Conservation (phyloP, 176 grass and related monocot species). For the Rhipidocladum racemiflorum region DNA sequence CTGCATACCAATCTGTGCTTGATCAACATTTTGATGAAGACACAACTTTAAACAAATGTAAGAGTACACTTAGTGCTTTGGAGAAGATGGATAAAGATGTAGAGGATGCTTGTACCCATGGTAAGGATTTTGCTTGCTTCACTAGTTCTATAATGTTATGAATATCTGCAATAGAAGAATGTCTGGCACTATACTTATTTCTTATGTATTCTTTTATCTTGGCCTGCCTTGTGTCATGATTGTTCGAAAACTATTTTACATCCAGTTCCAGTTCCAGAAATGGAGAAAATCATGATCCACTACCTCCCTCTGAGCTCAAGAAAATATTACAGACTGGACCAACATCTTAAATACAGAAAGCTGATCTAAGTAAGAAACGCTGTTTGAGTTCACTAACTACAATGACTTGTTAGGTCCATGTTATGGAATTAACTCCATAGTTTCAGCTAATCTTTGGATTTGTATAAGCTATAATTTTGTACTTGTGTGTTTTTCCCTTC, state of each 20-base stretch:
- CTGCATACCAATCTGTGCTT: constrained; percentile 69
- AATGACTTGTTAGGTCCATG: background rate
- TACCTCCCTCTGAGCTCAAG: background rate
- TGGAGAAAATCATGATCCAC: background rate
- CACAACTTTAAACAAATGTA: constrained; percentile 70
- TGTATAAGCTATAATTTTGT: background rate
- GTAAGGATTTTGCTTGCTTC: constrained; percentile 47
- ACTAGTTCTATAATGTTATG: background rate
- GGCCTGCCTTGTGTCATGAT: background rate
- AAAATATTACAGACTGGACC: background rate
- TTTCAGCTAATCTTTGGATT: background rate
- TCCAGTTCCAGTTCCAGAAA: background rate
- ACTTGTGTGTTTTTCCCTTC: background rate
- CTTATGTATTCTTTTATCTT: background rate
- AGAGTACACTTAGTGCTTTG: constrained; percentile 46
- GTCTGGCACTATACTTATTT: background rate
- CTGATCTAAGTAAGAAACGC: background rate
- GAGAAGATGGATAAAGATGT: constrained; percentile 75
- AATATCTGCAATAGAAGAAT: background rate
- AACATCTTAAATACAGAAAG: background rate
- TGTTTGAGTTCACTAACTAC: background rate
- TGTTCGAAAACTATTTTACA: background rate
- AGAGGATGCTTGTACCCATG: constrained; percentile 55
- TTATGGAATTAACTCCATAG: background rate
- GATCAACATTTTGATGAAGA: constrained; percentile 79